These are phyloP conservation scores for Fistulina hepatica DNA, from an alignment of 1,284 basidiomycete genomes.

Conservation along the genomic window DNA sequence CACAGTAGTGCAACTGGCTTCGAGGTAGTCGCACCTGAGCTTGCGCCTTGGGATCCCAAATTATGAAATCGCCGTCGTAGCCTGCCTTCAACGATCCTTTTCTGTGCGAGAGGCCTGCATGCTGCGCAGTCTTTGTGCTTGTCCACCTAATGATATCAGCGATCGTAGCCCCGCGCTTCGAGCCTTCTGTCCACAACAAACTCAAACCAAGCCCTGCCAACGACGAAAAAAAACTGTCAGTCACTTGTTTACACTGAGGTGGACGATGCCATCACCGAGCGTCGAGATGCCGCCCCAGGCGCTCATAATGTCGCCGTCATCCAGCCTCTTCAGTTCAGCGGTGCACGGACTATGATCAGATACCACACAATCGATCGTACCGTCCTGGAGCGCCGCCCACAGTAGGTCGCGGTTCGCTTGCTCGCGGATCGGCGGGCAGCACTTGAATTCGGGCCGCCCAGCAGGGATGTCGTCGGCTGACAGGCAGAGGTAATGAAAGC, in stretches of 20 bases:
- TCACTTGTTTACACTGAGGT: too few relatives aligned
- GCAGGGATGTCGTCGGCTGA: constrained; percentile 53
- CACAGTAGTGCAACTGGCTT: neutral
- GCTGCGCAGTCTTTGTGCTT: constrained; percentile 58
- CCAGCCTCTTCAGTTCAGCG: constrained; percentile 69
- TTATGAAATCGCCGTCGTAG: constrained; percentile 72
- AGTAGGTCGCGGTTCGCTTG: constrained; percentile 59
- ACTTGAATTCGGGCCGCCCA: constrained; percentile 78
- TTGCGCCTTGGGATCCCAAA: constrained; percentile 69
- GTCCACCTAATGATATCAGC: constrained; percentile 66
- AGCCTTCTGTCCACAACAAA: constrained; percentile 74
- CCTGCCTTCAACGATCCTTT: constrained; percentile 72
- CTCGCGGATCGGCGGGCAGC: constrained; percentile 87
- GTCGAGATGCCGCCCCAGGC: constrained; percentile 93
- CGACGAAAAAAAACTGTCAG: too few relatives aligned
- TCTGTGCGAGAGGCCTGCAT: constrained; percentile 54
- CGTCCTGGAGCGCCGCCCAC: constrained; percentile 73
- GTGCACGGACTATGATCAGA: constrained; percentile 92
- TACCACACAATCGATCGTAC: constrained; percentile 81
- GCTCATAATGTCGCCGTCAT: constrained; percentile 69
- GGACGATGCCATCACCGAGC: too few relatives aligned
- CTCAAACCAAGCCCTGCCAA: constrained; percentile 73
- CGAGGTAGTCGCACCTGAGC: constrained; percentile 41
- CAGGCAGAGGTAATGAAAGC: constrained; percentile 86
- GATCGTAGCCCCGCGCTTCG: constrained; percentile 46